A percentile compares a stretch with the other conserved stretches of the same genome.
These are phyloP conservation scores for Plasmodium relictum DNA, from an alignment of 169 alveolate species.

Conservation along the genomic window DNA sequence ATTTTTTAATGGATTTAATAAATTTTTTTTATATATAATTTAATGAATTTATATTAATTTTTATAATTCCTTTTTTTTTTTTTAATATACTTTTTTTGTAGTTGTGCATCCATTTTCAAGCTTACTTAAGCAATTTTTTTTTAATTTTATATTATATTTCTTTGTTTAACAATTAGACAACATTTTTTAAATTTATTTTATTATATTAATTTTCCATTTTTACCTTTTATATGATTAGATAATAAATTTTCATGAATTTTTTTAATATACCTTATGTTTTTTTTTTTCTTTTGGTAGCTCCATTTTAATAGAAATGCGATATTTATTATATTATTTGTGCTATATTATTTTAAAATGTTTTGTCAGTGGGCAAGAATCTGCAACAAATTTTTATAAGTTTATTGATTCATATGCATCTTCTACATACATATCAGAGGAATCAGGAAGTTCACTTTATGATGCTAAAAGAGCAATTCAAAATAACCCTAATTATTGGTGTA, in stretches of 20 bases:
- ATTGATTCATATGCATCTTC: conserved; percentile 85
- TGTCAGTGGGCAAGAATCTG: conserved; percentile 75
- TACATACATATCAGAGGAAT: conserved; percentile 79
- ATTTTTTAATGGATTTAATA: neutral
- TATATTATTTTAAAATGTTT: conserved; percentile 23
- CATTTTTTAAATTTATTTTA: neutral
- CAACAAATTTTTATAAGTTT: conserved; percentile 81
- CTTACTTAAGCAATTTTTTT: conserved; percentile 9
- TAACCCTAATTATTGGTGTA: conserved; percentile 91
- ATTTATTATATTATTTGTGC: conserved; percentile 34
- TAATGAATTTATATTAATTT: neutral
- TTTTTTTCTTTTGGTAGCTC: neutral
- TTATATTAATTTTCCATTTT: neutral
- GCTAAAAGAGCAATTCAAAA: conserved; percentile 88
- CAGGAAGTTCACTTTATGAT: conserved; percentile 77
- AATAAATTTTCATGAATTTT: conserved; percentile 8
- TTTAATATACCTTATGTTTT: neutral
- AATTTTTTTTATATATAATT: neutral
- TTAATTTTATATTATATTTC: conserved; percentile 3
- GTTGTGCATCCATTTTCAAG: neutral
- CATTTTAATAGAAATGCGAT: conserved; percentile 33
- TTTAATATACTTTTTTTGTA: conserved; percentile 10
- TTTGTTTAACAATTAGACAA: neutral
- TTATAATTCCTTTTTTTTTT: neutral
- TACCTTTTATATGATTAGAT: conserved; percentile 18